Conservation (phyloP, 2,329 filamentous ascomycete species). For the Stachybotrys chlorohalonatus region DNA sequence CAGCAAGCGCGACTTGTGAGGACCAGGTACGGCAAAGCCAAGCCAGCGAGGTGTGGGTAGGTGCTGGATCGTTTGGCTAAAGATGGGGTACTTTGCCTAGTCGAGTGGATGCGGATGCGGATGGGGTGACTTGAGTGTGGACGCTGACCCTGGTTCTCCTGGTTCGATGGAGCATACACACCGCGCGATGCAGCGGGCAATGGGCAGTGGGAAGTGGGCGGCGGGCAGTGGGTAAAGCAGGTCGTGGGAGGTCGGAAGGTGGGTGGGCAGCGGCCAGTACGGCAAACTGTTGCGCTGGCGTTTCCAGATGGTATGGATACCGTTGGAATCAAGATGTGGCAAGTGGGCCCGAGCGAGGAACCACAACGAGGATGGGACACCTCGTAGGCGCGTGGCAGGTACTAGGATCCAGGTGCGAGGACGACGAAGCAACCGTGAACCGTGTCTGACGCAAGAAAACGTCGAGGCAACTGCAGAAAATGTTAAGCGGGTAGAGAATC, state of each 20-base stretch:
- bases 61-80: background rate
- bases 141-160: conserved; percentile 1
- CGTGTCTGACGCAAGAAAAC: background rate
- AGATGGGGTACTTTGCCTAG: background rate
- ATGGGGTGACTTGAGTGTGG: background rate
- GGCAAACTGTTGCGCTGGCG: background rate
- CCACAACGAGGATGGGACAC: conserved; percentile 13
- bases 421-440: conserved; percentile 1
- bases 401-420: conserved; percentile 14
- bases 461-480: background rate
- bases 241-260: background rate
- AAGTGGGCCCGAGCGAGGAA: conserved; percentile 18
- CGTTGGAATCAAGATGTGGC: conserved; percentile 13
- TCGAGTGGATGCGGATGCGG: background rate
- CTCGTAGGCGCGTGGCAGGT: conserved; percentile 9
- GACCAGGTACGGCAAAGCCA: conserved; percentile 12
- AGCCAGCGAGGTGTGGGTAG: conserved; percentile 14
- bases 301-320: background rate
- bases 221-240: background rate
- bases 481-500: background rate
- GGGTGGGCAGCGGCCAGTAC: background rate
- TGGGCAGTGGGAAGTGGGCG: too few species aligned
- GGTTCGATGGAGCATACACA: background rate
- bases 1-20: conserved; percentile 12
- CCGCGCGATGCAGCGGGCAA: background rate